Conservation (phyloP, 768 basidiomycete genomes). For the Mycena vitilis region DNA sequence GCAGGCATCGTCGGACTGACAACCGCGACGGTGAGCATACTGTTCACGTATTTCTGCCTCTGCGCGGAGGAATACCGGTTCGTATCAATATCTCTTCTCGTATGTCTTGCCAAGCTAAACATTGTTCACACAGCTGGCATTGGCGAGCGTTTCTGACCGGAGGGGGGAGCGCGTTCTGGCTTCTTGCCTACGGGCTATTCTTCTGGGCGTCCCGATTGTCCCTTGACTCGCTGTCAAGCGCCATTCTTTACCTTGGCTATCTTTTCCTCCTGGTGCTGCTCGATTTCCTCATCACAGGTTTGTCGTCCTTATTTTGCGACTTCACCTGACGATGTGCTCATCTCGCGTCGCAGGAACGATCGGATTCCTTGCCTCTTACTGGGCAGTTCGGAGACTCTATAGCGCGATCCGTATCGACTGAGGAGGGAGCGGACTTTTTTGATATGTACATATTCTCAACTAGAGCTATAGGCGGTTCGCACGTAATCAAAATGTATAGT, state of each 20-base stretch:
- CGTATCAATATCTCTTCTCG: constrained; percentile 32
- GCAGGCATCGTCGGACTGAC: constrained; percentile 86
- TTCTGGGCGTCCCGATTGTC: constrained; percentile 91
- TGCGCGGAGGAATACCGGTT: constrained; percentile 96
- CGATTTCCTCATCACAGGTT: constrained; percentile 90
- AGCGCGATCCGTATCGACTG: constrained; percentile 83
- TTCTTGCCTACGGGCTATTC: constrained; percentile 88
- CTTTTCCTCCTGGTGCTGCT: constrained; percentile 84
- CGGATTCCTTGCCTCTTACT: constrained; percentile 91
- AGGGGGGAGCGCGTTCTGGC: constrained; percentile 93
- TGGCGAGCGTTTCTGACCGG: constrained; percentile 95
- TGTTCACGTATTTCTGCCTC: constrained; percentile 90
- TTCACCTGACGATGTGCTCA: background rate
- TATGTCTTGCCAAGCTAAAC: constrained; percentile 19
- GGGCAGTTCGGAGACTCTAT: constrained; percentile 89
- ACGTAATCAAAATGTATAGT: constrained; percentile 19
- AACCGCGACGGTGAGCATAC: constrained; percentile 90
- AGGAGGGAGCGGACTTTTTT: background rate
- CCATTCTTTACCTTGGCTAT: constrained; percentile 91
- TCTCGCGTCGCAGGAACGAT: constrained; percentile 74
- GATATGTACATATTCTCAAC: constrained; percentile 21
- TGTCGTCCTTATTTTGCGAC: constrained; percentile 33
- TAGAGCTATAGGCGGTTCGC: constrained; percentile 13
- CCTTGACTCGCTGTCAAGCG: constrained; percentile 83
- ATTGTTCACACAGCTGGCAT: constrained; percentile 78